A percentile compares a stretch with the other conserved stretches of the same genome.
Evolutionary conservation across 2,329 filamentous ascomycete species (phyloP).

Genomic region (Claviceps sp.): DNA sequence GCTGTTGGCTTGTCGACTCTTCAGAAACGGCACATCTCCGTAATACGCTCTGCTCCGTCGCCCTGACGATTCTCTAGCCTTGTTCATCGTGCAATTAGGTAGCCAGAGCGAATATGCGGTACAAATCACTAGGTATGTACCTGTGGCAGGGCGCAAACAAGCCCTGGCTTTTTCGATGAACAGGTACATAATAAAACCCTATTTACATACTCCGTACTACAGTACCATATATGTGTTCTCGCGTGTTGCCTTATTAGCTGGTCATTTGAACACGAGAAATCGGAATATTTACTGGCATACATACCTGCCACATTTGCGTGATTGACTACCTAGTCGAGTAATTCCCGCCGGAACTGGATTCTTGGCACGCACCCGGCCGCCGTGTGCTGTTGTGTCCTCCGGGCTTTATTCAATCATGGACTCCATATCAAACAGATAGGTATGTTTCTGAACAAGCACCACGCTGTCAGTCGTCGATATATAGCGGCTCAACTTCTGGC

Average conservation of each 20-base stretch:
- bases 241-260: background rate
- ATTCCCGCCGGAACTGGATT: background rate
- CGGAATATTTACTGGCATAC: background rate
- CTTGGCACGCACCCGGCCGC: background rate
- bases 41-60: no score
- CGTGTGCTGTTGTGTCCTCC: background rate
- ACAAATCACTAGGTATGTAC: no score
- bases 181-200: no score
- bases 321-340: background rate
- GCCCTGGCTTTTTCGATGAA: background rate
- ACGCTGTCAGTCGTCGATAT: background rate
- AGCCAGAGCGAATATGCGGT: no score
- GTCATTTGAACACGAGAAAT: background rate
- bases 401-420: background rate
- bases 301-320: background rate
- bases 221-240: background rate
- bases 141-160: background rate
- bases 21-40: no score
- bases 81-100: no score
- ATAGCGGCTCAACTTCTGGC: background rate
- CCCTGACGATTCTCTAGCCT: no score
- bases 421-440: background rate
- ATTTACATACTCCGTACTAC: no score
- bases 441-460: background rate
- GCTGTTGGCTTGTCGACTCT: no score